A percentile compares a stretch with the other conserved stretches of the same genome.
Conservation (phyloP, 495 filamentous ascomycete genomes). For the Penicillium bovifimosum region DNA sequence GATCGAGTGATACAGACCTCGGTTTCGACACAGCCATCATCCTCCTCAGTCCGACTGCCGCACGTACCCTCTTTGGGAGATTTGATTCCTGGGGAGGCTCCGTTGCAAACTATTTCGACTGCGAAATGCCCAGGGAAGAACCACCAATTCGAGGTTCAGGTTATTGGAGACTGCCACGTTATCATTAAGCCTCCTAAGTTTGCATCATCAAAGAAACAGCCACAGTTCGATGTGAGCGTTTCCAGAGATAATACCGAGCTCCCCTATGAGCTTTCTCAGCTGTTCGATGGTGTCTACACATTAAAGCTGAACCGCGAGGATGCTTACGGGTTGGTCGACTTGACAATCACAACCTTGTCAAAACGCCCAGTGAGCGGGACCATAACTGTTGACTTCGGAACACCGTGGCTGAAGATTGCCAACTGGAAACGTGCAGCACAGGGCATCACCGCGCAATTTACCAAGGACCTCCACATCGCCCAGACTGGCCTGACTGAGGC, state of each 20-base stretch:
- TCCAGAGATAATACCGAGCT: constrained; percentile 39
- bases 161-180: constrained; percentile 57
- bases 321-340: constrained; percentile 52
- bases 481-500: constrained; percentile 39
- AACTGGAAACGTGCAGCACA: constrained; percentile 51
- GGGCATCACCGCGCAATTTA: constrained; percentile 36
- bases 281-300: constrained; percentile 56
- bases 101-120: constrained; percentile 15
- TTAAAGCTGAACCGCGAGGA: constrained; percentile 53
- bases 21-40: constrained; percentile 20
- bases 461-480: constrained; percentile 38
- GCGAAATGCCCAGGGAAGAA: constrained; percentile 8
- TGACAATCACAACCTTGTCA: constrained; percentile 49
- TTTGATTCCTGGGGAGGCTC: constrained; percentile 17
- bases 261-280: constrained; percentile 43
- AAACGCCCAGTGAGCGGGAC: constrained; percentile 50
- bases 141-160: constrained; percentile 53
- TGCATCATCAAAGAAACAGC: constrained; percentile 41
- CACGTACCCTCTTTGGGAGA: constrained; percentile 7
- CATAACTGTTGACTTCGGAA: constrained; percentile 55
- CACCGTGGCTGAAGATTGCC: constrained; percentile 53
- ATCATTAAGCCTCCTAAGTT: constrained; percentile 53
- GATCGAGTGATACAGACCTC: constrained; percentile 21
- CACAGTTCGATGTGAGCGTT: constrained; percentile 49
- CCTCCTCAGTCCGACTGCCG: constrained; percentile 14